phyloP scores from a whole-genome alignment of 495 filamentous ascomycete species.

The Aspergillus kassunensis region DNA sequence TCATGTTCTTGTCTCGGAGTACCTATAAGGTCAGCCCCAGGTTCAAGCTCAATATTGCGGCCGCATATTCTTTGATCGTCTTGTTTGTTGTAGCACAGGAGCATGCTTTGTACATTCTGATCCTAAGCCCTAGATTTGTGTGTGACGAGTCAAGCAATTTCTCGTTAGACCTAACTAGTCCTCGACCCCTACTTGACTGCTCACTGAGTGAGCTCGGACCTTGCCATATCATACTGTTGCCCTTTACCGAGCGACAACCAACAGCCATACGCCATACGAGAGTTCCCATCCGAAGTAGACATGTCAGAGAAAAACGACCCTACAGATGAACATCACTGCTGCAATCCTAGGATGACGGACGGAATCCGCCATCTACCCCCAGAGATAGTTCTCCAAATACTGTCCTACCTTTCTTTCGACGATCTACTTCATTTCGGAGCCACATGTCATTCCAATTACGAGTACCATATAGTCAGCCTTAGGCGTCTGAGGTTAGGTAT shows the following conservation, averaged over 20 bases:
- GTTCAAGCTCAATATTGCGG: not conserved
- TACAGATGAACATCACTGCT: not conserved
- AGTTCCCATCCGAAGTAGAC: not conserved
- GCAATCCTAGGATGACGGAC: slow-evolving; percentile 12
- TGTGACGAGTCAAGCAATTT: not conserved
- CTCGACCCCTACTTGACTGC: not conserved
- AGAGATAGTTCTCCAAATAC: slow-evolving; percentile 33
- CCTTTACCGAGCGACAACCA: too few relatives aligned
- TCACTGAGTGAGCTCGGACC: not conserved
- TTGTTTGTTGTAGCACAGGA: too few relatives aligned
- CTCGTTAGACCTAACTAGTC: too few relatives aligned
- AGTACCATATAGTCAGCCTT: slow-evolving; percentile 26
- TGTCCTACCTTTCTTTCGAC: slow-evolving; percentile 29
- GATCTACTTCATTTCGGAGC: slow-evolving; percentile 32
- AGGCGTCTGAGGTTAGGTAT: slow-evolving; percentile 27
- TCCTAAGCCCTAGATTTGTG: not conserved
- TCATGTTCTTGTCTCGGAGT: too few relatives aligned
- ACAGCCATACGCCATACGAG: not conserved
- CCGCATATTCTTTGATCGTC: not conserved
- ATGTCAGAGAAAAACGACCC: not conserved
- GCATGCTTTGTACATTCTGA: not conserved
- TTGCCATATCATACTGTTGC: not conserved
- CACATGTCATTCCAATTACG: slow-evolving; percentile 28
- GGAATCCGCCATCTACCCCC: slow-evolving; percentile 24
- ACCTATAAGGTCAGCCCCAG: not conserved